Evolutionary conservation across 1,284 basidiomycete species (phyloP).

Genomic region (Termitomyces sp.): DNA sequence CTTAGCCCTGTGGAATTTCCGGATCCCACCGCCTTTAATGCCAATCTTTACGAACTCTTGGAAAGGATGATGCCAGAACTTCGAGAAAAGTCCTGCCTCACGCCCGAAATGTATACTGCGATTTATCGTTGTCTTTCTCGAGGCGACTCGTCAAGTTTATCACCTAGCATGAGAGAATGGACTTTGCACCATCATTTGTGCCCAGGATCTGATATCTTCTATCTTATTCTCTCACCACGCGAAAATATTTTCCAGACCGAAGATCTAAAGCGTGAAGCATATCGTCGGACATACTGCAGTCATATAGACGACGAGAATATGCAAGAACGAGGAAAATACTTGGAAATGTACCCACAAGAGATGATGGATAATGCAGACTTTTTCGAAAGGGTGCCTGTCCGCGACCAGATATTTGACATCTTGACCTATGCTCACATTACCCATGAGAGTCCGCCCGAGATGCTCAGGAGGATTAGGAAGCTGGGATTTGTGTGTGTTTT

Average conservation of each 20-base stretch:
- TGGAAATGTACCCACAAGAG: background rate
- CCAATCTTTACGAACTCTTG: conserved; percentile 44
- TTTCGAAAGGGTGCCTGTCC: conserved; percentile 63
- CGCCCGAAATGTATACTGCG: conserved; percentile 47
- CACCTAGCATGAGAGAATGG: conserved; percentile 51
- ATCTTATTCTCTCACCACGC: conserved; percentile 55
- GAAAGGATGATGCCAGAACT: conserved; percentile 48
- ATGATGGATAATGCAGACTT: conserved; percentile 22
- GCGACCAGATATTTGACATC: conserved; percentile 62
- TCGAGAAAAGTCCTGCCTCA: conserved; percentile 54
- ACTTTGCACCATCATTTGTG: conserved; percentile 53
- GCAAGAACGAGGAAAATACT: background rate
- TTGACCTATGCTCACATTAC: conserved; percentile 59
- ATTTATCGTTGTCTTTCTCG: conserved; percentile 44
- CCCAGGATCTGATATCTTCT: conserved; percentile 52
- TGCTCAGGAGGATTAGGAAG: conserved; percentile 50
- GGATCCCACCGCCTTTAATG: conserved; percentile 46
- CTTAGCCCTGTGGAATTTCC: conserved; percentile 59
- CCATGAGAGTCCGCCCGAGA: conserved; percentile 47
- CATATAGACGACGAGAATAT: conserved; percentile 5
- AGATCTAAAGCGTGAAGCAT: conserved; percentile 28
- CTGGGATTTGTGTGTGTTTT: conserved; percentile 53
- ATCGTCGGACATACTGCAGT: conserved; percentile 12
- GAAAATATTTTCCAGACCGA: conserved; percentile 52
- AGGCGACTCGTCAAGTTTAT: conserved; percentile 35